Evolutionary conservation across 805 yeast genomes (phyloP), one percentile per base, ranked within the genome.

Genomic region (Saturnispora saitoi): DNA sequence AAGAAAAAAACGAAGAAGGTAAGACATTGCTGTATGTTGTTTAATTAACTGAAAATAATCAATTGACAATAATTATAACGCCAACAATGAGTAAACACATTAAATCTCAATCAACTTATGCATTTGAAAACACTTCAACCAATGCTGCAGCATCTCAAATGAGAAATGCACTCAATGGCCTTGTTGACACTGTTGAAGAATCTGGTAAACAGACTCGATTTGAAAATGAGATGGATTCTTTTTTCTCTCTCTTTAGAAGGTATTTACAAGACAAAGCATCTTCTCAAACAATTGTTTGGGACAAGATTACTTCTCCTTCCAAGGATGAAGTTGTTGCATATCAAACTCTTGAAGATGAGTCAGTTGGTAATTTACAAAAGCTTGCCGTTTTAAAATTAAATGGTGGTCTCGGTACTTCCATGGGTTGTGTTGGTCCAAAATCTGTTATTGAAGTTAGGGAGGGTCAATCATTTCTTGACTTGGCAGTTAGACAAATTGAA

Each of bases 341-440:
- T 72, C 61, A 69, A 36, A 62, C 73, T 34, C 74, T 89, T 55
- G 62, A 62, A 4, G 72, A 70, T 43, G 66, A 66, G 40, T 44
- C 50, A 19, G 56, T 57, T 42, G 32, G 40, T 15, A 75, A 79
- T 66, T 75, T 93, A 61, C 69, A 80, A 58, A 90, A 90, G 68
- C 77, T 93, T 65, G 98, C 97, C 8, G 99, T 93, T 38, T 76
- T 93, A 68, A 93, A 93, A 72, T 78, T 93, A 66, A 93, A 93
- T 66, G 99, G 99, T 75, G 99, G 99, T 39, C 76, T 93, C 58
- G 99, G 99, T 64, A 93, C 99, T 19, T 91, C 98, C 9, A 93
- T 93, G 99, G 99, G 99, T 50, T 93, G 99, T 73, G 97, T 93
- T 54, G 99, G 99, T 51, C 99, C 99, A 55, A 90, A 90, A 70